These are phyloP conservation scores for Hyphopichia pseudoburtonii DNA, from an alignment of 1,139 yeast species.

Conservation along the genomic window DNA sequence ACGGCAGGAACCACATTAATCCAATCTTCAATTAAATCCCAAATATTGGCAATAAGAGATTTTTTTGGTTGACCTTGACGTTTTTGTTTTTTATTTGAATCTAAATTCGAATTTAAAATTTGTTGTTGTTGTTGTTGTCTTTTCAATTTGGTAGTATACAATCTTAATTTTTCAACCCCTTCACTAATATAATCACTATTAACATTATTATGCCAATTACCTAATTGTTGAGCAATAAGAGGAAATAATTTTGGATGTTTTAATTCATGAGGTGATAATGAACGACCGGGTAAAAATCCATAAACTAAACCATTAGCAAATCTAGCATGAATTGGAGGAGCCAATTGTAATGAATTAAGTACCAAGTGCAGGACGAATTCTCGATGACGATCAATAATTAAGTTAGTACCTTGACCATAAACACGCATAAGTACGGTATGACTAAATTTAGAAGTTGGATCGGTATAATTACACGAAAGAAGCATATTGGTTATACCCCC, in stretches of 20 bases:
- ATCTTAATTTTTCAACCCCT: slow-evolving; percentile 48
- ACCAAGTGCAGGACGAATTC: slow-evolving; percentile 73
- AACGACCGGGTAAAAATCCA: slow-evolving; percentile 67
- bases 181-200: slow-evolving; percentile 47
- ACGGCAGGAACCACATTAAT: slow-evolving; percentile 56
- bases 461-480: slow-evolving; percentile 45
- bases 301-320: slow-evolving; percentile 75
- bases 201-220: slow-evolving; percentile 65
- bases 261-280: slow-evolving; percentile 59
- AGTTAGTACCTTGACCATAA: slow-evolving; percentile 73
- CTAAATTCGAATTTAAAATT: neutral
- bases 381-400: slow-evolving; percentile 73
- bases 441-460: slow-evolving; percentile 11
- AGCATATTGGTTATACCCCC: slow-evolving; percentile 85
- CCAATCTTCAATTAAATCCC: slow-evolving; percentile 66
- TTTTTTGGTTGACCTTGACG: slow-evolving; percentile 16
- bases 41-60: slow-evolving; percentile 45
- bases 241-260: slow-evolving; percentile 48
- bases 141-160: slow-evolving; percentile 26
- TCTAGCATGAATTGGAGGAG: slow-evolving; percentile 68
- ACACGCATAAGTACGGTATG: slow-evolving; percentile 63
- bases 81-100: slow-evolving; percentile 8
- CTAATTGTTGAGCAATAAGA: slow-evolving; percentile 65
- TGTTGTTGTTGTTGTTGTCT: slow-evolving; percentile 8
- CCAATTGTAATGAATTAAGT: slow-evolving; percentile 59